Percentiles rank a stretch among this genome's conserved stretches.
Evolutionary conservation across 352 stramenopile genomes (phyloP).

Genomic region (Aphanomyces astaci): DNA sequence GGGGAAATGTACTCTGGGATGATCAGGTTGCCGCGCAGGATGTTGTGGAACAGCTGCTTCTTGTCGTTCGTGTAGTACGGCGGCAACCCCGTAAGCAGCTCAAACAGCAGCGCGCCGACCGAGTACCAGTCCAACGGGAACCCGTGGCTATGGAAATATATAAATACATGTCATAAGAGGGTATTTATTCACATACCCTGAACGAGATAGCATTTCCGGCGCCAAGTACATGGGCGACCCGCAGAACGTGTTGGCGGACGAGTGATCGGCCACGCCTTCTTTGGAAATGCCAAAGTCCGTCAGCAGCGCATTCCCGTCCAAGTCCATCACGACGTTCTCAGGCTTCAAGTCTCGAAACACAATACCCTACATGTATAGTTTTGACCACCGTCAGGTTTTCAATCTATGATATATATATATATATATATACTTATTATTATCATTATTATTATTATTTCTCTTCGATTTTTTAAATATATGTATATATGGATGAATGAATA

Average conservation of each 20-base stretch:
- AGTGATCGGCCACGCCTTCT: slow-evolving; percentile 80
- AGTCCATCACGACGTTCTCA: slow-evolving; percentile 81
- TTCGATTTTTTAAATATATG: no score
- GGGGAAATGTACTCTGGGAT: slow-evolving; percentile 72
- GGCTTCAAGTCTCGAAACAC: slow-evolving; percentile 83
- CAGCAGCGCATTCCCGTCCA: slow-evolving; percentile 71
- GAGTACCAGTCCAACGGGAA: slow-evolving; percentile 84
- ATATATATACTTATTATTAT: no score
- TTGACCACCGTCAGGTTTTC: no score
- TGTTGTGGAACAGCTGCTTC: slow-evolving; percentile 88
- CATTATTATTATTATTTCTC: no score
- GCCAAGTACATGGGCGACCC: slow-evolving; percentile 82
- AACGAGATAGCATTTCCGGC: slow-evolving; percentile 74
- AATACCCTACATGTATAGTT: no score
- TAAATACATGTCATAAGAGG: background rate
- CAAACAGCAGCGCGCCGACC: slow-evolving; percentile 67
- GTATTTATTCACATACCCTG: slow-evolving; percentile 31
- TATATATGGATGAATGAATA: no score
- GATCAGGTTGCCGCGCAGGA: slow-evolving; percentile 68
- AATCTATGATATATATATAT: no score
- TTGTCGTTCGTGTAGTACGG: slow-evolving; percentile 85
- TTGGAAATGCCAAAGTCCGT: slow-evolving; percentile 86
- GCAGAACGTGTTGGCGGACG: slow-evolving; percentile 79
- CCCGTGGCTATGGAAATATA: slow-evolving; percentile 34
- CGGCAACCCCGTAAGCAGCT: slow-evolving; percentile 74